These are phyloP conservation scores for Penicillium cinerascens DNA, from an alignment of 495 filamentous ascomycete species.

Conservation along the genomic window DNA sequence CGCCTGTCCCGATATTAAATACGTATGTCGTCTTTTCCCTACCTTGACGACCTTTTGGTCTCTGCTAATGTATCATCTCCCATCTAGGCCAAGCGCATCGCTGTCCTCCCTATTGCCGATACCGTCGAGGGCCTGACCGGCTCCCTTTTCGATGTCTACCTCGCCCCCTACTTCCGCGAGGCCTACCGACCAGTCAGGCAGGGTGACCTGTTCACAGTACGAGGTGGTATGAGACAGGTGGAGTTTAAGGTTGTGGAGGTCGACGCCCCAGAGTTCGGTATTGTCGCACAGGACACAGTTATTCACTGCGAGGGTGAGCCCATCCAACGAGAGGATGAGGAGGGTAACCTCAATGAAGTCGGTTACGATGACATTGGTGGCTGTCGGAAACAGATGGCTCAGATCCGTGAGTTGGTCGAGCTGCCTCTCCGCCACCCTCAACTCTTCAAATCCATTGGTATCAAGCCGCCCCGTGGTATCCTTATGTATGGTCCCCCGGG, in stretches of 20 bases:
- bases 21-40: conserved; percentile 49
- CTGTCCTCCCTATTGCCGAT: conserved; percentile 96
- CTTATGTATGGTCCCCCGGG: conserved; percentile 95
- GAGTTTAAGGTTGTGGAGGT: conserved; percentile 99
- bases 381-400: conserved; percentile 99
- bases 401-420: conserved; percentile 98
- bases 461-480: conserved; percentile 98
- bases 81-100: conserved; percentile 90
- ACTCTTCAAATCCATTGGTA: conserved; percentile 99
- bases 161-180: conserved; percentile 99
- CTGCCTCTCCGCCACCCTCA: conserved; percentile 93
- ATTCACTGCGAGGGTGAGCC: conserved; percentile 99
- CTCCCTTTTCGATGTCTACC: conserved; percentile 97
- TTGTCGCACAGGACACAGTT: conserved; percentile 96
- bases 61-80: conserved; percentile 10
- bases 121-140: conserved; percentile 97
- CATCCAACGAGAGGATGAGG: conserved; percentile 97
- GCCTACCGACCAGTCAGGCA: conserved; percentile 95
- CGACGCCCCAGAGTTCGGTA: conserved; percentile 95
- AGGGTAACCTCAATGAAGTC: conserved; percentile 98
- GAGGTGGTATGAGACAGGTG: conserved; percentile 96
- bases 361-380: conserved; percentile 99
- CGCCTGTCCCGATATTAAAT: conserved; percentile 99
- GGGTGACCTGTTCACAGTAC: conserved; percentile 94
- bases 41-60: background rate